Base-by-base conservation (phyloP, 2,329 filamentous ascomycete species). In the Ascochyta fabae region DNA sequence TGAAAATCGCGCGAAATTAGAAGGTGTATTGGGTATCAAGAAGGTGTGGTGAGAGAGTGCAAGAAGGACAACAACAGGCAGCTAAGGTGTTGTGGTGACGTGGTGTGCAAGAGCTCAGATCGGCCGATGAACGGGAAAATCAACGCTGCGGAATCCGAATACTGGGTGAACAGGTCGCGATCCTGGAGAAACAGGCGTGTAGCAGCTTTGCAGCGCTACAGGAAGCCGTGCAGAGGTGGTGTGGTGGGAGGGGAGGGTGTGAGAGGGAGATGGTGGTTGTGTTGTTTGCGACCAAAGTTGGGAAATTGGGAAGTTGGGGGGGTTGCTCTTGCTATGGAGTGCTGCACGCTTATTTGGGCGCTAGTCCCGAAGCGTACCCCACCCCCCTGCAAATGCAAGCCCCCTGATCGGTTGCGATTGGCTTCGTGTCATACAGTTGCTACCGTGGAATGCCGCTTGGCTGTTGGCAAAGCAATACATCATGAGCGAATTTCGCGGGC, bases 31-130 rank as follows among this genome's bases (percentile, higher is more conserved):
- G 63, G 58, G 61, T 67, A 64, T 62, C 67, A 71, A 63, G 48
- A 48, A 64, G 53, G 65, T 39, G 65, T 52, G 54, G 45, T 61
- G 66, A 74, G 69, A 66, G 70, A 73, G 65, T 65, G 68, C 52
- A 67, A 68, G 68, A 56, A 75, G 71, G 67, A 57, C 64, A 72
- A 59, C 58, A 64, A 63, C 65, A 61, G 60, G 64, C 66, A 66
- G 60, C 62, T 63, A 66, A 69, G 65, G 60, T 58, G 59, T 66
- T 63, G 63, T 53, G 62, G 68, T 72, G 72, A 72, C 67, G 70
- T 70, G 55, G 43, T 57, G 48, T 47, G 40, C 44, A 48, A 52
- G 67, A 60, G 67, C 66, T 67, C 68, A 66, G 69, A 71, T 69
- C 48, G 66, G 63, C 65, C 62, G 66, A 68, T 63, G 66, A 62